phyloP scores from a whole-genome alignment of 306 rosid genomes.

The Echinosophora koreensis region DNA sequence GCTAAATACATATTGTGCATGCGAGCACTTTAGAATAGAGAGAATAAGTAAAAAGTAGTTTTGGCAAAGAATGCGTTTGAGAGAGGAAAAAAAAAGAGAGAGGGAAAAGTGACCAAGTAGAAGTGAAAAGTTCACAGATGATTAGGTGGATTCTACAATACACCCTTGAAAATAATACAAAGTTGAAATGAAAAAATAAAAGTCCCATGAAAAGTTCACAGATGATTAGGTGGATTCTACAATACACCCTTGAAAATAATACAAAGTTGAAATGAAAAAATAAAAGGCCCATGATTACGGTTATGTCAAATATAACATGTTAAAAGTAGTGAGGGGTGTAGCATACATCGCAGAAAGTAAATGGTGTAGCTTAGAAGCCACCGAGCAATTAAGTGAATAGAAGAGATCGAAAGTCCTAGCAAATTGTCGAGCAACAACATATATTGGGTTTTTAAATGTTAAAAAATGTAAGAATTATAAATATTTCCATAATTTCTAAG shows the following conservation, averaged over 20 bases:
- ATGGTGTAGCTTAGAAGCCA: not conserved
- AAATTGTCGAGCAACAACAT: not conserved
- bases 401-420: not conserved
- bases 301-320: not conserved
- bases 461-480: not conserved
- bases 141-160: not conserved
- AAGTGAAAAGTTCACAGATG: not conserved
- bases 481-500: not conserved
- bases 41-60: not conserved
- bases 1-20: not conserved
- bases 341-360: not conserved
- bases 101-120: not conserved
- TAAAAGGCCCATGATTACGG: not conserved
- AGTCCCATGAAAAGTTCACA: not conserved
- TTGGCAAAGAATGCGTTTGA: not conserved
- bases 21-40: not conserved
- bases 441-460: not conserved
- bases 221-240: not conserved
- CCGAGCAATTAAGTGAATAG: not conserved
- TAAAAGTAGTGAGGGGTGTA: not conserved
- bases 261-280: not conserved
- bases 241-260: not conserved
- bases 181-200: too few relatives aligned
- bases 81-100: not conserved
- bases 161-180: not conserved